Evolutionary conservation across 176 grass and related monocot genomes (phyloP), one percentile per base, ranked within the genome.

Genomic region (Pontederia paniculata): DNA sequence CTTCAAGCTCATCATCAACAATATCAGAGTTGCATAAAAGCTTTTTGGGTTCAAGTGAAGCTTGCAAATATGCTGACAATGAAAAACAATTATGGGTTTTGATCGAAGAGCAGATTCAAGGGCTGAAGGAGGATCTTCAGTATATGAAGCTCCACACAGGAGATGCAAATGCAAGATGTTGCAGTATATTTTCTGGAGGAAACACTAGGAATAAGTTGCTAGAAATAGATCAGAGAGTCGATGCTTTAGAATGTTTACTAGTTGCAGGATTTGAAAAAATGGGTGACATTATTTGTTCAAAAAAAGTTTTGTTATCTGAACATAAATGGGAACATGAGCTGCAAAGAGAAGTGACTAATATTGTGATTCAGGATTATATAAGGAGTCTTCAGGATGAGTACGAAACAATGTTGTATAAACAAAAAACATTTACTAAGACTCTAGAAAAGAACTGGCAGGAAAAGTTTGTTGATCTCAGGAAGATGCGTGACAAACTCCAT

Each of bases 271-370:
- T 91, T 69, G 69, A 45, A 21, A 63, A 98, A 64, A 84, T 91
- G 50, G 70, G 44, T 19, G 74, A 79, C 41, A 81, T 84, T 52
- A 62, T 98, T 23, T 75, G 23, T 50, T 55, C 67, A 16, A 52
- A 81, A 59, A 75, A 65, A 60, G 21, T 66, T 78, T 81, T 75
- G 22, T 43, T 82, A 25, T 69, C 48, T 54, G 86, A 82, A 58
- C 65, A 25, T 21, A 68, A 88, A 75, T 73, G 78, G 75, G 93
- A 88, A 62, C n/a, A 88, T 12, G 80, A 84, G 37, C 68, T 88
- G 69, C 86, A 70, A 45, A 63, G 50, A 21, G 80, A 91, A 66
- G 49, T 97, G 20, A 65, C 47, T 1, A 47, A 23, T 63, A 79
- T 84, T 57, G 60, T 84, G 63, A 54, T 84, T 49, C 68, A 54